Conservation (phyloP, 2,329 filamentous ascomycete genomes). For the Fusarium ramigenum region DNA sequence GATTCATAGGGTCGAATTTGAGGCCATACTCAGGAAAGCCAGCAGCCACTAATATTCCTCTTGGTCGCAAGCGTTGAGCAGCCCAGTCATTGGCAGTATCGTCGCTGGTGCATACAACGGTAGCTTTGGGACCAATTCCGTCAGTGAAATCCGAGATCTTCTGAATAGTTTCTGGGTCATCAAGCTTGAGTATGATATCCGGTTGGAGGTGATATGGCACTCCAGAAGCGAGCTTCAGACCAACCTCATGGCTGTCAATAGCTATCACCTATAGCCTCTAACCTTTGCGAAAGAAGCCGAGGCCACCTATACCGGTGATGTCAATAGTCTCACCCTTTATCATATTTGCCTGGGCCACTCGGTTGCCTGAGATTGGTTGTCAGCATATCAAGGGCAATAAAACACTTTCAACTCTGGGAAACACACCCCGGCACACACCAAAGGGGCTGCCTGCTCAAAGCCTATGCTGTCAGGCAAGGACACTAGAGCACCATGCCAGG, state of each 20-base stretch:
- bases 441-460: slow-evolving; percentile 33
- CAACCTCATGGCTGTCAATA: slow-evolving; percentile 36
- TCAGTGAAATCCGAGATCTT: slow-evolving; percentile 28
- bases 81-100: slow-evolving; percentile 33
- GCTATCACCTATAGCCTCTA: slow-evolving; percentile 42
- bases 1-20: slow-evolving; percentile 31
- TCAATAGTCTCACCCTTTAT: slow-evolving; percentile 8
- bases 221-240: slow-evolving; percentile 26
- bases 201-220: slow-evolving; percentile 26
- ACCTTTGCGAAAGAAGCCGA: slow-evolving; percentile 43
- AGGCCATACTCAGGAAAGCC: slow-evolving; percentile 30
- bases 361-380: slow-evolving; percentile 15
- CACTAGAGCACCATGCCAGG: slow-evolving; percentile 22
- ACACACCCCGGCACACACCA: slow-evolving; percentile 30
- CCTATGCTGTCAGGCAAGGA: slow-evolving; percentile 14
- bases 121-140: slow-evolving; percentile 20
- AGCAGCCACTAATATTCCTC: slow-evolving; percentile 14
- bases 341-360: slow-evolving; percentile 21
- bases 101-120: slow-evolving; percentile 23
- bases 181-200: slow-evolving; percentile 21
- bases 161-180: slow-evolving; percentile 3
- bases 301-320: slow-evolving; percentile 39
- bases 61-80: slow-evolving; percentile 20
- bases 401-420: not conserved
- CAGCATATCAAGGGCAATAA: not conserved